Percentiles rank a stretch among this genome's conserved stretches.
phyloP scores from a whole-genome alignment of 176 grass and related monocot species.

The Elymus sibiricus region DNA sequence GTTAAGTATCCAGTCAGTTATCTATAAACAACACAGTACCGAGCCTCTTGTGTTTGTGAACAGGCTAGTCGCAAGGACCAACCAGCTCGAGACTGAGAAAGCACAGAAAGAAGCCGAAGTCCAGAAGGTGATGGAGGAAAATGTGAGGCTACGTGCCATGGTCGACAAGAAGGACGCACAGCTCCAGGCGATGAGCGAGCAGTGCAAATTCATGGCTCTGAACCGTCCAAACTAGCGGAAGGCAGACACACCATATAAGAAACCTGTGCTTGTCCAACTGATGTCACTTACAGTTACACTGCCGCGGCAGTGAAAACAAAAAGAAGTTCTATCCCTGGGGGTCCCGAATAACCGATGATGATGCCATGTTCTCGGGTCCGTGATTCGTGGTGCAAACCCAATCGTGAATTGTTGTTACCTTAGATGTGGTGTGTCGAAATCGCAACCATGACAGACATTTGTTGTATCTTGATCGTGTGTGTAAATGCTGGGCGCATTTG shows the following conservation, averaged over 20 bases:
- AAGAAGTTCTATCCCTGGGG: neutral
- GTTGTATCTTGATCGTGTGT: constrained; percentile 19
- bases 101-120: constrained; percentile 80
- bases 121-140: constrained; percentile 89
- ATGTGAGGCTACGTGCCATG: constrained; percentile 69
- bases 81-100: constrained; percentile 85
- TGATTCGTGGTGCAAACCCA: neutral
- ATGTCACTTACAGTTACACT: constrained; percentile 33
- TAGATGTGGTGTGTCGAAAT: constrained; percentile 10
- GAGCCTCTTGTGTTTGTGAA: constrained; percentile 1
- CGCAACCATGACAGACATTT: neutral
- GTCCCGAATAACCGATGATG: neutral
- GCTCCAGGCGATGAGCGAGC: constrained; percentile 87
- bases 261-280: constrained; percentile 1
- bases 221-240: constrained; percentile 36
- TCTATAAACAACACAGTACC: neutral
- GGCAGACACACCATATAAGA: neutral
- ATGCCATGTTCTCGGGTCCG: neutral
- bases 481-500: neutral
- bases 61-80: constrained; percentile 74
- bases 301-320: neutral
- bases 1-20: neutral
- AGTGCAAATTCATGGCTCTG: constrained; percentile 94
- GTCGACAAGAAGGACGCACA: constrained; percentile 91
- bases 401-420: constrained; percentile 15